phyloP scores from a whole-genome alignment of 805 yeast species.

The Hanseniaspora singularis region DNA sequence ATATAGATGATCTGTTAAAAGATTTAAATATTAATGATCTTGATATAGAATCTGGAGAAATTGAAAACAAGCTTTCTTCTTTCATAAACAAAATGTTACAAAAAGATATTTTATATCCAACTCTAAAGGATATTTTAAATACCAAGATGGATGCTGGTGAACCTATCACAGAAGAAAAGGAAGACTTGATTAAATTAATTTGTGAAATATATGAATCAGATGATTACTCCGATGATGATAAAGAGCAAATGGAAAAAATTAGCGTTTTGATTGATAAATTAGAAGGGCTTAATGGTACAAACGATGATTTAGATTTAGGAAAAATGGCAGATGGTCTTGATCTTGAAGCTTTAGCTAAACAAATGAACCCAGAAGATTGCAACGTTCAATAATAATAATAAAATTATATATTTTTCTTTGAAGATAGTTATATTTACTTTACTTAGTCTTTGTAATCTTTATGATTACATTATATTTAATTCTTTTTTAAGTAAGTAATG shows the following conservation, averaged over 20 bases:
- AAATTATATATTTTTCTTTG: too few species aligned
- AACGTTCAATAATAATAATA: background rate
- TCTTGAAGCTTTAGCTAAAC: background rate
- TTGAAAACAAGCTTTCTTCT: background rate
- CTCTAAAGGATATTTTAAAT: background rate
- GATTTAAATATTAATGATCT: background rate
- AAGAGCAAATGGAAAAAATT: background rate
- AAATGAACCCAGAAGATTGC: background rate
- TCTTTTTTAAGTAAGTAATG: too few species aligned
- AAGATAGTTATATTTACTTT: too few species aligned
- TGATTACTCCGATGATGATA: background rate
- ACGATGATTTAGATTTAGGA: background rate
- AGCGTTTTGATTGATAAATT: background rate
- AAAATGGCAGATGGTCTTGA: background rate
- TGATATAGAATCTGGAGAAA: background rate
- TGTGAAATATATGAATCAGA: background rate
- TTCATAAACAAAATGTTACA: constrained; percentile 2
- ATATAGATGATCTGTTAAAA: background rate
- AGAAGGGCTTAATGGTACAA: background rate
- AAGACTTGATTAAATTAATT: background rate
- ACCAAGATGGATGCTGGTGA: background rate
- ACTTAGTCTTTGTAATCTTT: too few species aligned
- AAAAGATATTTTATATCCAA: background rate
- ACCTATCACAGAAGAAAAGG: background rate
- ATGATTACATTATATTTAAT: too few species aligned